A percentile compares a stretch with the other conserved stretches of the same genome.
Evolutionary conservation across 305 asterid genomes (phyloP).

Genomic region (Fraxinus latifolia): DNA sequence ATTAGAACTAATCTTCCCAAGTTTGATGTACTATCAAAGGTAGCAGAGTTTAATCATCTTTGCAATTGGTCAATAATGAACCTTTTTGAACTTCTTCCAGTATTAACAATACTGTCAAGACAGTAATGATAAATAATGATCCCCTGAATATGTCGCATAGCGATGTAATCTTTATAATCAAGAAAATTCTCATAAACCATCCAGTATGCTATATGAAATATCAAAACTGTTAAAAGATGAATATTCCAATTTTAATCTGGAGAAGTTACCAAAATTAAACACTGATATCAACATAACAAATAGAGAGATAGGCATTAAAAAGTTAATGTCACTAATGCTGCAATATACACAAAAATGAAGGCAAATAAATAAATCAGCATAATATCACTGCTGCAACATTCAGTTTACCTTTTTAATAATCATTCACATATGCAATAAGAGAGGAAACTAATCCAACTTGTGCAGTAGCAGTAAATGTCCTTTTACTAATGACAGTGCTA

Average conservation of each 20-base stretch:
- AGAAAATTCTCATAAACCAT: not conserved
- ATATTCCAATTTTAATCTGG: not conserved
- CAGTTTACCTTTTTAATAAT: not conserved
- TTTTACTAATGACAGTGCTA: not conserved
- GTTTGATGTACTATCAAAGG: not conserved
- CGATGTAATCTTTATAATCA: not conserved
- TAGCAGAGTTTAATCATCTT: not conserved
- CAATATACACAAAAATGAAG: not conserved
- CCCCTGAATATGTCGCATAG: not conserved
- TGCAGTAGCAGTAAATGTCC: not conserved
- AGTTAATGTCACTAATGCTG: not conserved
- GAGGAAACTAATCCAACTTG: not conserved
- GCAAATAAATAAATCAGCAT: not conserved
- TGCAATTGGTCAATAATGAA: not conserved
- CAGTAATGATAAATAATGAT: not conserved
- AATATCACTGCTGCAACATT: not conserved
- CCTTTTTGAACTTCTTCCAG: not conserved
- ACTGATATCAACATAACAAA: not conserved
- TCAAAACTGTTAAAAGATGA: not conserved
- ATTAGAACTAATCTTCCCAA: not conserved
- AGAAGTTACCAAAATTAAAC: not conserved
- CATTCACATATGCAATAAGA: not conserved
- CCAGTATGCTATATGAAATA: not conserved
- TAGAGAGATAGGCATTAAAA: not conserved
- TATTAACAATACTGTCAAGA: not conserved